These are phyloP conservation scores for Cercis canadensis DNA, from an alignment of 306 rosid genomes.

Conservation along the genomic window DNA sequence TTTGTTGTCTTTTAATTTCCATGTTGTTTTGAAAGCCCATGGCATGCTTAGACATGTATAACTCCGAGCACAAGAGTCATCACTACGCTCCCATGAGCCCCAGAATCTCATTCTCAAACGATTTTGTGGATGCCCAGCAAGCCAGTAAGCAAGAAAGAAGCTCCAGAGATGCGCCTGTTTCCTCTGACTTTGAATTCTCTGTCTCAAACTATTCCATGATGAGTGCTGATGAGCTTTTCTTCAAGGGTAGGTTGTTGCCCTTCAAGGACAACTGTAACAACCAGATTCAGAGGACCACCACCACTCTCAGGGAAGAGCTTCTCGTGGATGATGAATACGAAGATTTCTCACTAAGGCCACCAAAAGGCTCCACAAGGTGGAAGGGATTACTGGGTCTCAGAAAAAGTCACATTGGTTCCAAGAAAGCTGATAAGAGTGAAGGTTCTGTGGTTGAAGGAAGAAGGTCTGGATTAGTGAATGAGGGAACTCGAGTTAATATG, in stretches of 20 bases:
- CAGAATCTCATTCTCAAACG: constrained; percentile 91
- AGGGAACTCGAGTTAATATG: constrained; percentile 39
- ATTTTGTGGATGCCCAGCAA: constrained; percentile 79
- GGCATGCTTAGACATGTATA: constrained; percentile 92
- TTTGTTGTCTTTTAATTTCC: constrained; percentile 32
- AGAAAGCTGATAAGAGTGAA: constrained; percentile 56
- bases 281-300: constrained; percentile 57
- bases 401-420: constrained; percentile 70
- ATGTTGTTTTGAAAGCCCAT: constrained; percentile 60
- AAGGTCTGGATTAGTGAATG: constrained; percentile 49
- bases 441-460: constrained; percentile 33
- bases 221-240: constrained; percentile 96
- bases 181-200: constrained; percentile 90
- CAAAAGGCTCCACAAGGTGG: constrained; percentile 74
- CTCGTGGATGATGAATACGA: constrained; percentile 49
- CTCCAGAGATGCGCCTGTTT: constrained; percentile 46
- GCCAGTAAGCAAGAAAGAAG: constrained; percentile 58
- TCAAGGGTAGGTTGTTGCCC: constrained; percentile 79
- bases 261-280: constrained; percentile 58
- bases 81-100: constrained; percentile 81
- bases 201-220: constrained; percentile 72
- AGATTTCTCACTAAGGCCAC: constrained; percentile 57
- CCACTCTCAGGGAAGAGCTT: constrained; percentile 89
- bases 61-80: constrained; percentile 62
- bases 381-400: constrained; percentile 82